Percentiles rank a stretch among this genome's conserved stretches.
Evolutionary conservation across 2,329 filamentous ascomycete species (phyloP).

Genomic region (Hymenoscyphus fraxineus): DNA sequence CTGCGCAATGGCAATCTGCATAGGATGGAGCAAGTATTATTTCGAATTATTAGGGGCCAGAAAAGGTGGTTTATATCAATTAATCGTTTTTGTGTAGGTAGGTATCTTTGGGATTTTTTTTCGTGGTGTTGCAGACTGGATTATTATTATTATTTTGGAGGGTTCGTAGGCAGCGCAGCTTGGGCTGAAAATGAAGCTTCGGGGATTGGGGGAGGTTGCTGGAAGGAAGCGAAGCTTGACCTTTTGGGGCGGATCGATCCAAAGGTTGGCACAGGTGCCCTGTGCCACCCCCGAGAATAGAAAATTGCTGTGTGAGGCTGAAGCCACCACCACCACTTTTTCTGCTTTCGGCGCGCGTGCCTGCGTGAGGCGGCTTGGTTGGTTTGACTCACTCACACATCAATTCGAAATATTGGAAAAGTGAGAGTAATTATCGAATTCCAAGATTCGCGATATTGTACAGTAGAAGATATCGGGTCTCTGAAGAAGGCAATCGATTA

Average conservation of each 20-base stretch:
- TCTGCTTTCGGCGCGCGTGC: too few species aligned
- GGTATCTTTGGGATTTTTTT: background rate
- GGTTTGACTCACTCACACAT: too few species aligned
- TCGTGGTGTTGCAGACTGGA: background rate
- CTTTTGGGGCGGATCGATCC: background rate
- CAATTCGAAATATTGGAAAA: too few species aligned
- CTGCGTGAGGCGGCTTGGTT: too few species aligned
- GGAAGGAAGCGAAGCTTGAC: background rate
- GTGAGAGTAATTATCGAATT: too few species aligned
- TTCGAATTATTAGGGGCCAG: too few species aligned
- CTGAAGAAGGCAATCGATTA: too few species aligned
- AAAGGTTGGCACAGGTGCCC: background rate
- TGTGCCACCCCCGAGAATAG: conserved; percentile 3
- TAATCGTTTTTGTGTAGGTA: too few species aligned
- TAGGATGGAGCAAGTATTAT: too few species aligned
- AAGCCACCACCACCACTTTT: background rate
- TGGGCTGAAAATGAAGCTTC: background rate
- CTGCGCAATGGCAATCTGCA: background rate
- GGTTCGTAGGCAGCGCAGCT: background rate
- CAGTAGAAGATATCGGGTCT: too few species aligned
- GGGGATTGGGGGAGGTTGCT: background rate
- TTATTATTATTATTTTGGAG: background rate
- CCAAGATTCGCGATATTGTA: background rate
- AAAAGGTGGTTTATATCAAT: too few species aligned
- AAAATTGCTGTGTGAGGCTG: background rate